These are phyloP conservation scores for Colletotrichum tropicale DNA, from an alignment of 2,329 filamentous ascomycete species.

Conservation along the genomic window DNA sequence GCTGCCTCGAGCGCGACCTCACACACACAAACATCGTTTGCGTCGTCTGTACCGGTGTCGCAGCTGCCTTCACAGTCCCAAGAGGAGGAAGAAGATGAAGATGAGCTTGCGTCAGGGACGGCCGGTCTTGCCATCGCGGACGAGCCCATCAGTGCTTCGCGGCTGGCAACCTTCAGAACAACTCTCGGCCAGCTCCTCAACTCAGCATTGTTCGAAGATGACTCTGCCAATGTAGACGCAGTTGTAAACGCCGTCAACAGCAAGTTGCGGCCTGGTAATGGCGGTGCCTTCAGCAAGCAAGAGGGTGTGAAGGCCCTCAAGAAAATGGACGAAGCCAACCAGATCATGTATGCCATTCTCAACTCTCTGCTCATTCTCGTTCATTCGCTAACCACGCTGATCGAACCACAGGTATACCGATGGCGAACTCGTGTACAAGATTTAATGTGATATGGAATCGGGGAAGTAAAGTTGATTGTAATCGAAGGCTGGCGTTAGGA, in stretches of 20 bases:
- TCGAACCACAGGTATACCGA: conserved; percentile 53
- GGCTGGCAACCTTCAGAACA: conserved; percentile 77
- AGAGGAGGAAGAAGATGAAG: conserved; percentile 44
- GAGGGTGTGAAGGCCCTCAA: conserved; percentile 82
- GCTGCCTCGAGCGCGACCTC: conserved; percentile 41
- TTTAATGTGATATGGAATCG: conserved; percentile 44
- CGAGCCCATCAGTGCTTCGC: conserved; percentile 60
- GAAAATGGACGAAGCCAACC: conserved; percentile 81
- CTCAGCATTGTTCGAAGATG: conserved; percentile 83
- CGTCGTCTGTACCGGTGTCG: conserved; percentile 80
- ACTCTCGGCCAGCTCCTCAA: conserved; percentile 84
- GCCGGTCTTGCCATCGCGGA: conserved; percentile 47
- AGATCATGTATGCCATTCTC: conserved; percentile 79
- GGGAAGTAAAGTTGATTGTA: neutral
- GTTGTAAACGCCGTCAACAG: conserved; percentile 82
- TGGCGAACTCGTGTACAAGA: conserved; percentile 73
- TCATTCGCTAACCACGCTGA: neutral
- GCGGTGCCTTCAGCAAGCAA: conserved; percentile 67
- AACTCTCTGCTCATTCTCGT: neutral
- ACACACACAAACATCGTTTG: conserved; percentile 67
- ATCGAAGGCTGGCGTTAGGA: neutral
- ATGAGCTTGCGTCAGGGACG: conserved; percentile 46
- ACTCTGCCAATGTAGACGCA: conserved; percentile 76
- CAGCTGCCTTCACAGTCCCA: conserved; percentile 60
- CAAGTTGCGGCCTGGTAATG: conserved; percentile 58